Base-by-base conservation (phyloP, 495 filamentous ascomycete species). In the Hyaloscypha finlandica region DNA sequence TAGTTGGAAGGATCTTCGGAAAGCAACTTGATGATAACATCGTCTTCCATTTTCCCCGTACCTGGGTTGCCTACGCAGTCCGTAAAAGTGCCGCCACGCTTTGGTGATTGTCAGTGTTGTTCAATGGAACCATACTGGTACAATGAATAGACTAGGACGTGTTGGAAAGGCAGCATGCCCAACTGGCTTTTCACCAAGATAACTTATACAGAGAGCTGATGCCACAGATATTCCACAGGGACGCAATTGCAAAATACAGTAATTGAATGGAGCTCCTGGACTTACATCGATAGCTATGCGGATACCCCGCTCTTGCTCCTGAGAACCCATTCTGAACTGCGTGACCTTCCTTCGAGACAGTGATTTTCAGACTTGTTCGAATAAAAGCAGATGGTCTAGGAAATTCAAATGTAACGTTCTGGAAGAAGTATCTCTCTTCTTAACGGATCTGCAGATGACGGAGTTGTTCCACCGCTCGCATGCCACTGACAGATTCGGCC, bases 1-100 rank as follows among this genome's bases (percentile, higher is more conserved):
- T 97, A 97, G 76, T 97, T 94, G 61, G 86, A 82, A 57, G 93
- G 93, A 76, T 97, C 93, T 57, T 94, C 91, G n/a, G 92, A 95
- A 6, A 97, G 85, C 0, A 97, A 82, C 77, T 97, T 97, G 73
- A 97, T 87, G 62, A 97, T 87, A 55, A 96, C 83, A 72, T 94
- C 89, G 64, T 89, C 86, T 69, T 85, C 77, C 76, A 85, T 81
- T 64, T 78, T 81, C 4, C 84, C 84, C 54, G 82, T 86, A 35
- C 82, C 81, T 5, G 84, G 78, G 67, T 88, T 88, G 52, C 89
- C 89, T 45, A 90, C 86, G 70, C 86, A 89, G 74, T 90, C 89
- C 51, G 88, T 89, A 74, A 91, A 91, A 29, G 89, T 91, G 67
- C 89, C 89, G 66, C 89, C 89, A 31, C 89, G 85, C 82, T 85